Base-by-base conservation (phyloP, 202 grass and related monocot species). In the Zoysia matrella region DNA sequence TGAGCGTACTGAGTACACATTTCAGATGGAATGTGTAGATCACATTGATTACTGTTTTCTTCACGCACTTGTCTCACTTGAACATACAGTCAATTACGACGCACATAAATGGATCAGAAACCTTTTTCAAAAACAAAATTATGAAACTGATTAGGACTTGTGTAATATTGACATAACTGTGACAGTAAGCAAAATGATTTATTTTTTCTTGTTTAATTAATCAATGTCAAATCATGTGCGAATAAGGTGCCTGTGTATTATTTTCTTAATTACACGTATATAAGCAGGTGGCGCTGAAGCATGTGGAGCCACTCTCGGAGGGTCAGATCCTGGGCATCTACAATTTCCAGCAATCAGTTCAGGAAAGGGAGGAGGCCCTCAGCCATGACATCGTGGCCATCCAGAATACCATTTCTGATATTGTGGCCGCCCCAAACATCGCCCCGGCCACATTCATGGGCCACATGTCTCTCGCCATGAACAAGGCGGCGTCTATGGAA, bases 241-340 rank as follows among this genome's bases (percentile, higher is more conserved):
- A 47, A 57, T 54, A 41, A 60, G 16, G 0, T 46, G 41, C 11
- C 7, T 44, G 42, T n/a, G n/a, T n/a, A n/a, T n/a, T n/a, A n/a
- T n/a, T n/a, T n/a, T n/a, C n/a, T n/a, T n/a, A n/a, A n/a, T n/a
- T n/a, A n/a, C n/a, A n/a, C n/a, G n/a, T n/a, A n/a, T n/a, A n/a
- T n/a, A 58, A 65, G 13, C 61, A 97, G 94, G 67, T 97, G 45
- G 75, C 74, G 60, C 8, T 84, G 64, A 92, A 74, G 69, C 85
- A 97, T 65, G 81, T 92, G 9, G 89, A 92, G 70, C 87, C 80
- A 0, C 66, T 90, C 65, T 86, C 89, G 1, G 91, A 97, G 82
- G 87, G 84, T n/a, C 94, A 97, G 78, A 63, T 94, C 9, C 63
- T 93, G 56, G 89, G 87, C 68, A n/a, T n/a, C n/a, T n/a, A n/a